phyloP scores from a whole-genome alignment of 2,329 filamentous ascomycete species.

The Sclerotiophoma versabilis region DNA sequence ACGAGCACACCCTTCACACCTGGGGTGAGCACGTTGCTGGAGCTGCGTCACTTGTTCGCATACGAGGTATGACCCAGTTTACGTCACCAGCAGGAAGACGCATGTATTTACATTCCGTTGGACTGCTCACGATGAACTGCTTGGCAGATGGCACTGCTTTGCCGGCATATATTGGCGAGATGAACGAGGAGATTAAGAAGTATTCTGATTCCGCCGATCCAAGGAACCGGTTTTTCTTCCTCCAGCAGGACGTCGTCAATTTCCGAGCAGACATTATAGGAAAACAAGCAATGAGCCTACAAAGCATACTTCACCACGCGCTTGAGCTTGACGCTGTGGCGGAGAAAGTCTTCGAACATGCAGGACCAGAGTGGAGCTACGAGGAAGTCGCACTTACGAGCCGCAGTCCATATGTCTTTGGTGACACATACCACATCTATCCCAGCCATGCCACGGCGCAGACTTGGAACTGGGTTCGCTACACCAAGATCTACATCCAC shows the following conservation, averaged over 20 bases:
- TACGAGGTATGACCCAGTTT: constrained; percentile 43
- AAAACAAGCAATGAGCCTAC: constrained; percentile 21
- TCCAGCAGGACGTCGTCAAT: constrained; percentile 37
- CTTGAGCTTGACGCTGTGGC: constrained; percentile 35
- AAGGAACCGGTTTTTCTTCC: constrained; percentile 36
- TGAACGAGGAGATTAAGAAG: constrained; percentile 34
- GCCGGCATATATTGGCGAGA: constrained; percentile 33
- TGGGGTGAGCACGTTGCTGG: constrained; percentile 49
- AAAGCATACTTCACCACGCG: constrained; percentile 33
- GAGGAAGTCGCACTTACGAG: constrained; percentile 11
- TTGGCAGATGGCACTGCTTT: constrained; percentile 33
- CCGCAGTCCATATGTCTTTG: constrained; percentile 27
- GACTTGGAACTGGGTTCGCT: constrained; percentile 46
- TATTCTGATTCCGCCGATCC: constrained; percentile 34
- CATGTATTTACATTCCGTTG: constrained; percentile 43
- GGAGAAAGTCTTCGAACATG: constrained; percentile 27
- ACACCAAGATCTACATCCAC: constrained; percentile 43
- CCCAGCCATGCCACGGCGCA: constrained; percentile 34
- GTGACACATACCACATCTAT: constrained; percentile 43
- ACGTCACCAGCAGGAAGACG: constrained; percentile 36
- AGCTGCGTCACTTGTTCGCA: constrained; percentile 39
- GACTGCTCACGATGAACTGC: constrained; percentile 38
- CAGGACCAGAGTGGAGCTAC: constrained; percentile 33
- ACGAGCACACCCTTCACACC: constrained; percentile 36
- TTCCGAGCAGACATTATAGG: constrained; percentile 37